Evolutionary conservation across 306 rosid genomes (phyloP).

Genomic region (Trifolium repens): DNA sequence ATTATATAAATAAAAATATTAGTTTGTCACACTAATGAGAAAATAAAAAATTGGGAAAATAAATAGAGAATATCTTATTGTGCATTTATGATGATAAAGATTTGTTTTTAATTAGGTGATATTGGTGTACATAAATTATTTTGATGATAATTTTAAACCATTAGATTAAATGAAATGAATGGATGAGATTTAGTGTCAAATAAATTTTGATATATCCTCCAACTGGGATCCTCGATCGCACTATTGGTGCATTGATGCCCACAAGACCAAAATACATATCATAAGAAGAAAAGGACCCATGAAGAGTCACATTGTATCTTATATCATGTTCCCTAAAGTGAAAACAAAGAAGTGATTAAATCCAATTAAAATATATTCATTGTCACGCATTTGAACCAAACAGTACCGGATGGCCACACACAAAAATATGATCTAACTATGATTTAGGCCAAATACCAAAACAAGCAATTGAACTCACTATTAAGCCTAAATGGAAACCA

Average conservation of each 20-base stretch:
- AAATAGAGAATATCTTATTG: too few relatives aligned
- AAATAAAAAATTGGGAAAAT: too few relatives aligned
- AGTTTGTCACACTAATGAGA: too few relatives aligned
- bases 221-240: slow-evolving; percentile 21
- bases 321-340: slow-evolving; percentile 42
- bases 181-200: too few relatives aligned
- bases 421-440: not conserved
- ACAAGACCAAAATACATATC: slow-evolving; percentile 1
- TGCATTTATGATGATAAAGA: too few relatives aligned
- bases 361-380: slow-evolving; percentile 36
- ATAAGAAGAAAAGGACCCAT: slow-evolving; percentile 14
- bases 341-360: slow-evolving; percentile 38
- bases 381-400: slow-evolving; percentile 3
- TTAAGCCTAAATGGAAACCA: not conserved
- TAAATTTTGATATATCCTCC: not conserved
- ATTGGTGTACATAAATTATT: too few relatives aligned
- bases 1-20: too few relatives aligned
- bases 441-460: not conserved
- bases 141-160: too few relatives aligned
- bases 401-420: slow-evolving; percentile 34
- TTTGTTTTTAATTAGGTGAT: too few relatives aligned
- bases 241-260: slow-evolving; percentile 30
- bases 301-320: slow-evolving; percentile 35
- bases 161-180: too few relatives aligned
- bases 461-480: not conserved